Conservation (phyloP, 2,329 filamentous ascomycete genomes). For the Leptographium galeiforme region DNA sequence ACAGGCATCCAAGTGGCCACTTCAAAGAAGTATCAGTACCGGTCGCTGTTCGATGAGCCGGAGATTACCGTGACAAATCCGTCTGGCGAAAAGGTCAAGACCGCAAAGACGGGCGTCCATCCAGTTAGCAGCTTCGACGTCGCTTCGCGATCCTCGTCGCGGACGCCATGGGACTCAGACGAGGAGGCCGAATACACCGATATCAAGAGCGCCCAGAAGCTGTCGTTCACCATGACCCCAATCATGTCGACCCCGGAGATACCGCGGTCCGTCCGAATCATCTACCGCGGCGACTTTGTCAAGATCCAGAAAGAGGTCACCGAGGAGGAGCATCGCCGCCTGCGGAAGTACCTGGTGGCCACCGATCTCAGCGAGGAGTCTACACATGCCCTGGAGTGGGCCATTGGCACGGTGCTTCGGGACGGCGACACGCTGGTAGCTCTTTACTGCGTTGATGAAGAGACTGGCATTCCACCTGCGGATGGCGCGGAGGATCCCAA, state of each 20-base stretch:
- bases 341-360: conserved; percentile 88
- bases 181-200: conserved; percentile 74
- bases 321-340: conserved; percentile 62
- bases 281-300: conserved; percentile 76
- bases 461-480: conserved; percentile 45
- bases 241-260: conserved; percentile 63
- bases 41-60: conserved; percentile 53
- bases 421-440: conserved; percentile 90
- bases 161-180: conserved; percentile 62
- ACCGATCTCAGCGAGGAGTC: conserved; percentile 92
- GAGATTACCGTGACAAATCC: conserved; percentile 52
- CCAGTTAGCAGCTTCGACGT: conserved; percentile 77
- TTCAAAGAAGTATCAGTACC: conserved; percentile 41
- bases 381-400: conserved; percentile 92
- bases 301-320: conserved; percentile 59
- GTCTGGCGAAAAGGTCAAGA: conserved; percentile 44
- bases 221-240: conserved; percentile 67
- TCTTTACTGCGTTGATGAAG: conserved; percentile 88
- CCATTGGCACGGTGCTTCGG: conserved; percentile 83
- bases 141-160: conserved; percentile 37
- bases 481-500: conserved; percentile 44
- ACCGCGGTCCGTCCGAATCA: conserved; percentile 75
- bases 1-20: conserved; percentile 40
- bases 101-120: conserved; percentile 50
- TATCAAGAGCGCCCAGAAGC: conserved; percentile 74